These are phyloP conservation scores for Cicer cuneatum DNA, from an alignment of 306 rosid genomes.

Conservation along the genomic window DNA sequence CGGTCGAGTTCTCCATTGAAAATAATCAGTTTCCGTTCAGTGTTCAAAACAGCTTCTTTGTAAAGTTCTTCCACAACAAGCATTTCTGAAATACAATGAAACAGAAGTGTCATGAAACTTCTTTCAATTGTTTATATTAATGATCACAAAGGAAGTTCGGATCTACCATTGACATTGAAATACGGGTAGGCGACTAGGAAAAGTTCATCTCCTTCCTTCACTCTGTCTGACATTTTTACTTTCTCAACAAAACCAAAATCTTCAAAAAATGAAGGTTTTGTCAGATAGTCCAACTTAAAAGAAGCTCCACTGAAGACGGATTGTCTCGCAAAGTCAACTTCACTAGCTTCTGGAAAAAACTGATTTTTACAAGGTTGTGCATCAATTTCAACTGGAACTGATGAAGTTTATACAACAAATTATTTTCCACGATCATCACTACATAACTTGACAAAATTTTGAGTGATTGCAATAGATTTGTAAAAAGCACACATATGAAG, in stretches of 20 bases:
- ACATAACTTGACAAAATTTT: slow-evolving; percentile 35
- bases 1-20: slow-evolving; percentile 97
- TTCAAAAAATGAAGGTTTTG: slow-evolving; percentile 93
- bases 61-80: slow-evolving; percentile 97
- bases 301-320: slow-evolving; percentile 78
- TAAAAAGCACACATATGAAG: slow-evolving; percentile 3
- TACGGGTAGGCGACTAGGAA: slow-evolving; percentile 92
- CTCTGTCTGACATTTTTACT: slow-evolving; percentile 90
- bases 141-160: slow-evolving; percentile 41
- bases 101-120: slow-evolving; percentile 39
- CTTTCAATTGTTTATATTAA: slow-evolving; percentile 13
- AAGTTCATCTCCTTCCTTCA: slow-evolving; percentile 81
- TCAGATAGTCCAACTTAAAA: slow-evolving; percentile 89
- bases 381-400: slow-evolving; percentile 43
- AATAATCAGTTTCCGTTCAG: slow-evolving; percentile 76
- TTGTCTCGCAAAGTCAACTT: slow-evolving; percentile 86
- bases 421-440: slow-evolving; percentile 19
- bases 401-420: slow-evolving; percentile 31
- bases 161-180: slow-evolving; percentile 91
- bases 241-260: slow-evolving; percentile 91
- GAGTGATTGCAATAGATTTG: background rate
- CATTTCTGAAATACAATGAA: slow-evolving; percentile 69
- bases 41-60: slow-evolving; percentile 83
- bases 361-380: slow-evolving; percentile 55
- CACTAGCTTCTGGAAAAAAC: slow-evolving; percentile 98